These are phyloP conservation scores for Solanum etuberosum DNA, from an alignment of 257 asterid species.

Conservation along the genomic window DNA sequence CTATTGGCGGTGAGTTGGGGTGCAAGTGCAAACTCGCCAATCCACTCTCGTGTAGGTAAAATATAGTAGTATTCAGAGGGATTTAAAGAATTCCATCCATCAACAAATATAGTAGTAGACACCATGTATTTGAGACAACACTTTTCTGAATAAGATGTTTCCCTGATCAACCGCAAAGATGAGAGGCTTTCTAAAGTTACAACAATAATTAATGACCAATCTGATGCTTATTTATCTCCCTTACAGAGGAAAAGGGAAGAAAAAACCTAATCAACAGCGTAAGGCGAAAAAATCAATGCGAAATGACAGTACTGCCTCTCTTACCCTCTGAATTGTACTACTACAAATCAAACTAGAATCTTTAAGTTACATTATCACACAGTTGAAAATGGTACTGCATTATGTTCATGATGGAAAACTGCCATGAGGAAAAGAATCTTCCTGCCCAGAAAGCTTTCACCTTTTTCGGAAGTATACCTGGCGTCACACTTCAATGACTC, in stretches of 20 bases:
- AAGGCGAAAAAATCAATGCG: not conserved
- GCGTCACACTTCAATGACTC: not conserved
- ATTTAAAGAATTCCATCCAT: not conserved
- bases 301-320: not conserved
- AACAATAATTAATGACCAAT: not conserved
- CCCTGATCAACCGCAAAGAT: not conserved
- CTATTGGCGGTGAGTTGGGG: not conserved
- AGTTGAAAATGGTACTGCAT: slow-evolving; percentile 2
- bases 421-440: not conserved
- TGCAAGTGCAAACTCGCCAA: not conserved
- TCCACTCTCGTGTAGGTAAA: not conserved
- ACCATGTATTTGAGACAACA: not conserved
- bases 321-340: not conserved
- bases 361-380: slow-evolving; percentile 10
- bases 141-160: not conserved
- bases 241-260: not conserved
- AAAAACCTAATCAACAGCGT: not conserved
- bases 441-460: not conserved
- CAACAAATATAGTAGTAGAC: not conserved
- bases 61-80: not conserved
- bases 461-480: not conserved
- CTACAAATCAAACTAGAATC: slow-evolving; percentile 4
- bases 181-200: not conserved
- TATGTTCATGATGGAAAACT: not conserved
- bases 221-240: not conserved